These are phyloP conservation scores for Hanseniaspora mollemarum DNA, from an alignment of 805 yeast species.

Conservation along the genomic window DNA sequence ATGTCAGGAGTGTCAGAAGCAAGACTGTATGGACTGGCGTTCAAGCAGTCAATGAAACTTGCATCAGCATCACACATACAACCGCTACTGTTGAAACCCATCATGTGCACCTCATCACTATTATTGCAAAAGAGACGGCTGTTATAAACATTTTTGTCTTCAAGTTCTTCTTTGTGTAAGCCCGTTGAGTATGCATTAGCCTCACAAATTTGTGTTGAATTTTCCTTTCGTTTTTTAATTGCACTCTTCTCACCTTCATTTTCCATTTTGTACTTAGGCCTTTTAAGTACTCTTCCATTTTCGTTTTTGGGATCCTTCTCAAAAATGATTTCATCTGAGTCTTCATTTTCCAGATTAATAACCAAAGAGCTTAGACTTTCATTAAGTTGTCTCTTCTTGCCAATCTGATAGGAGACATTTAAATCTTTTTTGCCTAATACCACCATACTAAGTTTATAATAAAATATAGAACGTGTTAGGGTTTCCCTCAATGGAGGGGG, in stretches of 20 bases:
- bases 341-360: not conserved
- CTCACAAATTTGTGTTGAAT: no score
- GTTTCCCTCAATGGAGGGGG: no score
- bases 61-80: not conserved
- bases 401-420: not conserved
- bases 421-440: not conserved
- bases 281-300: no score
- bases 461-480: no score
- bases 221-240: no score
- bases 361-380: not conserved
- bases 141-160: not conserved
- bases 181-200: no score
- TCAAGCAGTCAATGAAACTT: not conserved
- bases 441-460: not conserved
- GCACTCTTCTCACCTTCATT: not conserved
- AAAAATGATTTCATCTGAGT: not conserved
- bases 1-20: not conserved
- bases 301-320: not conserved
- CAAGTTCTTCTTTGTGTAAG: not conserved
- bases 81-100: not conserved
- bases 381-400: not conserved
- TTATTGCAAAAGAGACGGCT: no score
- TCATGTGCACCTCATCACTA: no score
- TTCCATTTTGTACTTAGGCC: no score
- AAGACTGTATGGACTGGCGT: not conserved